Evolutionary conservation across 345 rosid genomes (phyloP).

Genomic region (Melastoma malabathricum): DNA sequence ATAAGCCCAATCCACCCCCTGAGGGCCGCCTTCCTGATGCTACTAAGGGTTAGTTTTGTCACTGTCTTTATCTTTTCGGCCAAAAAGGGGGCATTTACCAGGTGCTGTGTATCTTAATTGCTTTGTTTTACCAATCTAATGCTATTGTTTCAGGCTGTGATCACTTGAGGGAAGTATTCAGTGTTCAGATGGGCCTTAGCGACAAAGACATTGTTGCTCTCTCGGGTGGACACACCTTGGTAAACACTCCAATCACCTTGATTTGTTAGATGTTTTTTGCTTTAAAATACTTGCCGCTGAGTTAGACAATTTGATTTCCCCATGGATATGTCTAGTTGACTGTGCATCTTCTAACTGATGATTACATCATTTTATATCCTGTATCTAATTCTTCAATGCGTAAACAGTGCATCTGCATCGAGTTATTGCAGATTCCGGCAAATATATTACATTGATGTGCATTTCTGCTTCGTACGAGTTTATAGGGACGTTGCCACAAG

Average conservation of each 20-base stretch:
- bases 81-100: no score
- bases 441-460: neutral
- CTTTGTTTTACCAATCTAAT: no score
- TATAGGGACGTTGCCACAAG: conserved; percentile 83
- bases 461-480: neutral
- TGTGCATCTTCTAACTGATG: no score
- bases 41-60: conserved; percentile 40
- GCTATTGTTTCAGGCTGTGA: conserved; percentile 33
- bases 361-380: no score
- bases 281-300: no score
- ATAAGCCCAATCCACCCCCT: conserved; percentile 77
- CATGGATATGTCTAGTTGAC: neutral
- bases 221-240: conserved; percentile 96
- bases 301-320: neutral
- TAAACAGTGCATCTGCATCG: neutral
- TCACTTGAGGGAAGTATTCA: conserved; percentile 68
- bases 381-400: neutral
- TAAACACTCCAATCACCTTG: conserved; percentile 12
- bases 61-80: no score
- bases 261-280: neutral
- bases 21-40: conserved; percentile 98
- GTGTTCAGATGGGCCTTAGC: conserved; percentile 64
- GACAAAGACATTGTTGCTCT: conserved; percentile 86
- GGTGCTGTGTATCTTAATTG: no score
- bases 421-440: neutral